Evolutionary conservation across 2,329 filamentous ascomycete species (phyloP).

Genomic region (Claviceps pazoutovae): DNA sequence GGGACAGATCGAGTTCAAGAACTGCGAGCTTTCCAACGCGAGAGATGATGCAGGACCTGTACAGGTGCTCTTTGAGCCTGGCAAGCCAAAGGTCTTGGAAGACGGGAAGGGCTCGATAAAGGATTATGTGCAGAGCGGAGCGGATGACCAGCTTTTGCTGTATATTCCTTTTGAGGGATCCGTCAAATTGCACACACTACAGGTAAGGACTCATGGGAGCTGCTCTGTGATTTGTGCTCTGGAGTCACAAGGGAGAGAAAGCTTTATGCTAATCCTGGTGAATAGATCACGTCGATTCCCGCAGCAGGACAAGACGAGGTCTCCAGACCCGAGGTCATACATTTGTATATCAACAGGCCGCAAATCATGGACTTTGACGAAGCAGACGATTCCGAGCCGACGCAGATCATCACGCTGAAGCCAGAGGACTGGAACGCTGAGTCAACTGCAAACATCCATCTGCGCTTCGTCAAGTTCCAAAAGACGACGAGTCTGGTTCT

Average conservation of each 20-base stretch:
- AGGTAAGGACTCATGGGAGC: conserved; percentile 28
- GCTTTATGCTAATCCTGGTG: not conserved
- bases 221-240: not conserved
- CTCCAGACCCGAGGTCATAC: conserved; percentile 69
- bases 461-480: conserved; percentile 96
- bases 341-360: conserved; percentile 75
- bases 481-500: conserved; percentile 76
- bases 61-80: conserved; percentile 55
- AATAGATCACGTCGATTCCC: conserved; percentile 70
- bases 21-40: conserved; percentile 76
- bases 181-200: conserved; percentile 75
- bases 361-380: conserved; percentile 93
- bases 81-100: conserved; percentile 49
- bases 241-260: not conserved
- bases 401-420: conserved; percentile 64
- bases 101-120: conserved; percentile 40
- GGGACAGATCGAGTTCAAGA: conserved; percentile 62
- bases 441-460: conserved; percentile 54
- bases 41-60: conserved; percentile 64
- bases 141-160: conserved; percentile 90
- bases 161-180: conserved; percentile 81
- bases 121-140: conserved; percentile 94
- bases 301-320: conserved; percentile 56
- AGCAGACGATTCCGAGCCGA: conserved; percentile 71
- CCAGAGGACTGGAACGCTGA: conserved; percentile 70